These are phyloP conservation scores for Penicillium bovifimosum DNA, from an alignment of 495 filamentous ascomycete genomes.

Conservation along the genomic window DNA sequence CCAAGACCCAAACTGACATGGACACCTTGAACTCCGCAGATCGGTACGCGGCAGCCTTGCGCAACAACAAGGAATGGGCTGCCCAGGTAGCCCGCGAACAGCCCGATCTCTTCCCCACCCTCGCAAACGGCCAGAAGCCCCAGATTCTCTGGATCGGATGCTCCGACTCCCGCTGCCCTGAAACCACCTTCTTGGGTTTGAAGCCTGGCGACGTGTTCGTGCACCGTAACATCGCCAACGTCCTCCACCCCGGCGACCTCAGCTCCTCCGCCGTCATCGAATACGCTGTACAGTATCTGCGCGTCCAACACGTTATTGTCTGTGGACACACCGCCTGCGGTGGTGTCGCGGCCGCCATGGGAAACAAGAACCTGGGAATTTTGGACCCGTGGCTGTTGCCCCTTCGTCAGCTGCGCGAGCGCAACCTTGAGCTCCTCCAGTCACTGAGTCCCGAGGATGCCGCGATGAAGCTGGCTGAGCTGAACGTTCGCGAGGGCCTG, in stretches of 20 bases:
- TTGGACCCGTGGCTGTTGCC: constrained; percentile 80
- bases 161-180: constrained; percentile 82
- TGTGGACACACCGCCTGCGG: constrained; percentile 83
- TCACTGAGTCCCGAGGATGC: constrained; percentile 47
- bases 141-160: constrained; percentile 89
- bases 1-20: constrained; percentile 20
- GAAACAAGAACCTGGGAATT: constrained; percentile 64
- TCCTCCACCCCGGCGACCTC: constrained; percentile 72
- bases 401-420: constrained; percentile 57
- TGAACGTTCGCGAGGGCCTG: constrained; percentile 65
- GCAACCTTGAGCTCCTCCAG: constrained; percentile 35
- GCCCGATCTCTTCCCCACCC: constrained; percentile 65
- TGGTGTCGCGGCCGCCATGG: constrained; percentile 65
- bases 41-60: constrained; percentile 29
- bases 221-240: constrained; percentile 93
- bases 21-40: constrained; percentile 17
- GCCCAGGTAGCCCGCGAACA: constrained; percentile 58
- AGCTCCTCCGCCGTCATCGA: constrained; percentile 74
- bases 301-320: constrained; percentile 77
- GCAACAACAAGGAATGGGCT: constrained; percentile 65
- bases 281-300: constrained; percentile 68
- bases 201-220: constrained; percentile 88
- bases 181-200: constrained; percentile 75
- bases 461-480: constrained; percentile 53
- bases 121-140: constrained; percentile 65